These are phyloP conservation scores for Chrysanthemum lavandulifolium DNA, from an alignment of 129 eudicot species.

Conservation along the genomic window DNA sequence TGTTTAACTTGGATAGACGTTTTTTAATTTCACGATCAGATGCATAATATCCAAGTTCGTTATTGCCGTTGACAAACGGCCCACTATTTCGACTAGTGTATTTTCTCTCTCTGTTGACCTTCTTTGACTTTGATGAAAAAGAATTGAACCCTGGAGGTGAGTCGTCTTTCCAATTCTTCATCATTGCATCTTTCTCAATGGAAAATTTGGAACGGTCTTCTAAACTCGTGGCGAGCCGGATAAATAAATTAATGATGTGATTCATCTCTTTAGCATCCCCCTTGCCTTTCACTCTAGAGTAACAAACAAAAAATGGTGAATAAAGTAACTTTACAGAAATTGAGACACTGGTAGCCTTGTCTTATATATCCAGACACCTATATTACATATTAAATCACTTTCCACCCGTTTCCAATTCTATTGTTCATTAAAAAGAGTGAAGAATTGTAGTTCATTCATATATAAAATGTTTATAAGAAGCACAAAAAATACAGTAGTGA, in stretches of 20 bases:
- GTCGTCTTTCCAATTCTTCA: slow-evolving; percentile 69
- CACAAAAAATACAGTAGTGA: too few species aligned
- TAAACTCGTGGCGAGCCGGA: slow-evolving; percentile 70
- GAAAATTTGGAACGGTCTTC: slow-evolving; percentile 57
- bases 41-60: slow-evolving; percentile 56
- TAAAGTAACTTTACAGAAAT: neutral
- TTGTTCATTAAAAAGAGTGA: too few species aligned
- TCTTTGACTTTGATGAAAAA: slow-evolving; percentile 54
- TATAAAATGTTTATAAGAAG: too few species aligned
- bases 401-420: too few species aligned
- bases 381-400: too few species aligned
- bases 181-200: slow-evolving; percentile 53
- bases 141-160: slow-evolving; percentile 74
- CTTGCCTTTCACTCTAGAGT: slow-evolving; percentile 55
- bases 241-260: slow-evolving; percentile 63
- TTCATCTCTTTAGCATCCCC: slow-evolving; percentile 71
- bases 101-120: slow-evolving; percentile 65
- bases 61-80: slow-evolving; percentile 34
- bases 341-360: too few species aligned
- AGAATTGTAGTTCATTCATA: too few species aligned
- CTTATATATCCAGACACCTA: too few species aligned
- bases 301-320: slow-evolving; percentile 9
- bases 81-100: slow-evolving; percentile 53
- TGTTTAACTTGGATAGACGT: slow-evolving; percentile 69
- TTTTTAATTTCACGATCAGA: slow-evolving; percentile 82